Evolutionary conservation across 2,329 filamentous ascomycete species (phyloP), one percentile per base, ranked within the genome.

Genomic region (Aspergillus sp.): DNA sequence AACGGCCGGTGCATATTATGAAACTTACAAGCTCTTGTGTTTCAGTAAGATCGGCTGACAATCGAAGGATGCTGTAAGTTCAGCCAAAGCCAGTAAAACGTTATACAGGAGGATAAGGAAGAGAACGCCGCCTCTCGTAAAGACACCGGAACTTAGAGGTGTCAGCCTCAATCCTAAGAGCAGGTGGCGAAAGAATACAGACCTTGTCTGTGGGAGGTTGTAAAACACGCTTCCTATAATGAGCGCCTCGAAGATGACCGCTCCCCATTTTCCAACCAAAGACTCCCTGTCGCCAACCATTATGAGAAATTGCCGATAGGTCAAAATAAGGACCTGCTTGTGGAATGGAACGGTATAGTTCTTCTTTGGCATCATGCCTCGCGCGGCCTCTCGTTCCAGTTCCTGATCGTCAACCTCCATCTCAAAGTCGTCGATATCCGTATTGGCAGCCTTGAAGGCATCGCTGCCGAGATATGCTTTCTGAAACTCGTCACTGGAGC

Each of bases 41-140:
- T 82, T 82, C 33, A 80, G 58, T 24, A 84, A 55, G 35, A 84
- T 80, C 0, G 77, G 78, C 27, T 78, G 71, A 14, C 69, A 71
- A 29, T 68, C 58, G 42, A 82, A 83, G 0, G 75, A 69, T 1
- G 74, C 57, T 0, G 76, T 75, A 25, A 77, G 63, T 45, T 81
- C 75, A 4, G 72, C 70, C 29, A 80, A 51, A 3, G 76, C 74
- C 19, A 79, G 62, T 6, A 80, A 58, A 8, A 75, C 66, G 42
- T 80, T 79, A 60, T 78, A 79, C 1, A 80, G 58, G 1, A 80
- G 55, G 35, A 75, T 67, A 46, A 75, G 74, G 53, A 80, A 80
- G 43, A 80, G 61, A 2, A 74, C 69, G 53, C 74, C 74, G 26
- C 75, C 75, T 33, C 74, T 62, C 1, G 72, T 69, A 37, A 79